These are phyloP conservation scores for Hypoxylon trugodes DNA, from an alignment of 495 filamentous ascomycete species.

Conservation along the genomic window DNA sequence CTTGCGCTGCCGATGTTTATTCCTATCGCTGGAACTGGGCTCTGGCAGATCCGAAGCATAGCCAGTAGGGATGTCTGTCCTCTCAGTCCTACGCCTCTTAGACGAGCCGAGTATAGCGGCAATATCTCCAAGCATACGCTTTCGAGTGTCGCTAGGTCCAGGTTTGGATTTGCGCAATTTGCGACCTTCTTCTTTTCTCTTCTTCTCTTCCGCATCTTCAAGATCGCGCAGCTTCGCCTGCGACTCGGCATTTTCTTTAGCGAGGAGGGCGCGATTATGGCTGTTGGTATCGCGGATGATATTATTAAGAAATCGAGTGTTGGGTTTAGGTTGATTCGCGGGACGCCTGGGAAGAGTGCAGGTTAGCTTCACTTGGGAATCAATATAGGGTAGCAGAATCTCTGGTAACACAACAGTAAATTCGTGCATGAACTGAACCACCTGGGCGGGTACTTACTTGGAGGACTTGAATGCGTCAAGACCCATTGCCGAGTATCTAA, in stretches of 20 bases:
- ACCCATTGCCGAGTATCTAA: slow-evolving; percentile 77
- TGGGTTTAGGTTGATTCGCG: slow-evolving; percentile 81
- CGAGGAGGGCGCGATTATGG: slow-evolving; percentile 87
- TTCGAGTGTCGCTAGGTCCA: slow-evolving; percentile 54
- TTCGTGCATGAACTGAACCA: slow-evolving; percentile 1
- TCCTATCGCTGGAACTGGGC: slow-evolving; percentile 22
- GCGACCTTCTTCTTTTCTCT: slow-evolving; percentile 49
- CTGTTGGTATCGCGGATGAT: slow-evolving; percentile 87
- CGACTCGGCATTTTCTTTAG: slow-evolving; percentile 75
- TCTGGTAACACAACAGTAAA: not conserved
- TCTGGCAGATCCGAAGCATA: not conserved
- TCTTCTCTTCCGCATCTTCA: slow-evolving; percentile 51
- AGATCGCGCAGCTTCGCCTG: slow-evolving; percentile 56
- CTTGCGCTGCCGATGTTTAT: slow-evolving; percentile 2
- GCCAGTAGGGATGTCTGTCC: slow-evolving; percentile 26
- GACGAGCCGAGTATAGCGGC: slow-evolving; percentile 58
- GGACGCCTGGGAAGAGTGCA: slow-evolving; percentile 48
- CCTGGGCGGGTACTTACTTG: slow-evolving; percentile 63
- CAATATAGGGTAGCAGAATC: slow-evolving; percentile 6
- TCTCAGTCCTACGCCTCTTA: slow-evolving; percentile 42
- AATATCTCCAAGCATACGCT: slow-evolving; percentile 62
- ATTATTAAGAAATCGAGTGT: slow-evolving; percentile 86
- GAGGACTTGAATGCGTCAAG: slow-evolving; percentile 70
- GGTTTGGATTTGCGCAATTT: slow-evolving; percentile 50
- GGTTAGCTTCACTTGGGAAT: slow-evolving; percentile 32